phyloP scores from a whole-genome alignment of 768 basidiomycete genomes.

The Leccinellum rugosiceps region DNA sequence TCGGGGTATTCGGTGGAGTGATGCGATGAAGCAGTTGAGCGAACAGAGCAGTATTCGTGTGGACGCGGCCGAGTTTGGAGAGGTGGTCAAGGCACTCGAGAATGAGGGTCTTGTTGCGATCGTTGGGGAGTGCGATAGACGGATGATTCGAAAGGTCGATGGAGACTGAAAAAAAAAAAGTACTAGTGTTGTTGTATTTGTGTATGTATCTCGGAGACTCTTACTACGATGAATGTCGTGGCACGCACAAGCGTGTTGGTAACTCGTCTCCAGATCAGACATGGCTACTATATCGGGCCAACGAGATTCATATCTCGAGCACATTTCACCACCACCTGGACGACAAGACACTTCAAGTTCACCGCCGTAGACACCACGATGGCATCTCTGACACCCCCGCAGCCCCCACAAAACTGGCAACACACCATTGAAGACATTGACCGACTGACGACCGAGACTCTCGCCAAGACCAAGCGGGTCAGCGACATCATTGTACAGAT shows the following conservation, averaged over 20 bases:
- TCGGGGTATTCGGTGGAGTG: slow-evolving; percentile 73
- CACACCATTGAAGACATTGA: slow-evolving; percentile 64
- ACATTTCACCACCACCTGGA: slow-evolving; percentile 9
- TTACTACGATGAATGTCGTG: background rate
- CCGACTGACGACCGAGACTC: slow-evolving; percentile 54
- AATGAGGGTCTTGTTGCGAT: slow-evolving; percentile 86
- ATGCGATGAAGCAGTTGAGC: slow-evolving; percentile 73
- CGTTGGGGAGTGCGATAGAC: slow-evolving; percentile 80
- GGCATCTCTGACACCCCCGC: slow-evolving; percentile 61
- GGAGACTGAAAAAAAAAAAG: slow-evolving; percentile 20
- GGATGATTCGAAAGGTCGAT: slow-evolving; percentile 73
- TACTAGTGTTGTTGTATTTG: background rate
- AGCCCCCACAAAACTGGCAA: slow-evolving; percentile 63
- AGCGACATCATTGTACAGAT: slow-evolving; percentile 64
- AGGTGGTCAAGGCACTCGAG: slow-evolving; percentile 74
- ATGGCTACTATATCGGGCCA: slow-evolving; percentile 20
- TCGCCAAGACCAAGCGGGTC: slow-evolving; percentile 52
- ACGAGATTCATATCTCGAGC: background rate
- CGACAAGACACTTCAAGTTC: slow-evolving; percentile 7
- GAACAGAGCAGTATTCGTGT: slow-evolving; percentile 84
- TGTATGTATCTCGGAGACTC: background rate
- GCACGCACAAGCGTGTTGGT: background rate
- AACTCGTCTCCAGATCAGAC: background rate
- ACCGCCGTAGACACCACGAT: slow-evolving; percentile 19
- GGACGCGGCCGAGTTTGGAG: slow-evolving; percentile 75